These are phyloP conservation scores for Vigna unguiculata DNA, from an alignment of 306 rosid species.

Conservation along the genomic window DNA sequence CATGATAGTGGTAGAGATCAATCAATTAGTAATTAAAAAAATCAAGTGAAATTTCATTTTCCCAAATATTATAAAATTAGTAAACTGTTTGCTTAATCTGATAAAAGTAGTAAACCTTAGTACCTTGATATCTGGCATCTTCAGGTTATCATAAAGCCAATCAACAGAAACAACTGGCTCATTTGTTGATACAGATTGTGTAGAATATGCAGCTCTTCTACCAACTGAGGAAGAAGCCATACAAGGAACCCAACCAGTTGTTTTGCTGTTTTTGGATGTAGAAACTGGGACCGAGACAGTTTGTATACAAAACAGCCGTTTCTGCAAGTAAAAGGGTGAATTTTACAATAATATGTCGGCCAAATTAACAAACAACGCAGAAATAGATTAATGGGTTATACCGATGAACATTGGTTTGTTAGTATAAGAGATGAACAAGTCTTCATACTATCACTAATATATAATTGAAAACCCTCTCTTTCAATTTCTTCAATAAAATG, in stretches of 20 bases:
- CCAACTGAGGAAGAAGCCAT: conserved; percentile 77
- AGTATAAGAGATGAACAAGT: background rate
- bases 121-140: conserved; percentile 82
- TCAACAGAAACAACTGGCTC: conserved; percentile 94
- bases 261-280: conserved; percentile 46
- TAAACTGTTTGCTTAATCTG: conserved; percentile 8
- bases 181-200: conserved; percentile 57
- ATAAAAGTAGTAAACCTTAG: conserved; percentile 13
- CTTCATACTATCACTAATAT: background rate
- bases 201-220: conserved; percentile 62
- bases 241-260: conserved; percentile 50
- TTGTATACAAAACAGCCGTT: conserved; percentile 46
- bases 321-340: conserved; percentile 58
- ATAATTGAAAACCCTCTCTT: background rate
- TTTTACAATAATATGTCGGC: conserved; percentile 19
- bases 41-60: conserved; percentile 24
- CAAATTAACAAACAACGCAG: conserved; percentile 19
- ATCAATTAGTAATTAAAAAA: conserved; percentile 10
- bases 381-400: conserved; percentile 20
- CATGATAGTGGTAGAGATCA: conserved; percentile 5
- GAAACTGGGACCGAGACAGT: conserved; percentile 49
- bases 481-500: conserved; percentile 31
- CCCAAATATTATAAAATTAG: conserved; percentile 7
- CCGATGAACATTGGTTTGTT: background rate
- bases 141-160: conserved; percentile 89